phyloP scores from a whole-genome alignment of 2,329 filamentous ascomycete genomes.

The Phyllosticta capitalensis region DNA sequence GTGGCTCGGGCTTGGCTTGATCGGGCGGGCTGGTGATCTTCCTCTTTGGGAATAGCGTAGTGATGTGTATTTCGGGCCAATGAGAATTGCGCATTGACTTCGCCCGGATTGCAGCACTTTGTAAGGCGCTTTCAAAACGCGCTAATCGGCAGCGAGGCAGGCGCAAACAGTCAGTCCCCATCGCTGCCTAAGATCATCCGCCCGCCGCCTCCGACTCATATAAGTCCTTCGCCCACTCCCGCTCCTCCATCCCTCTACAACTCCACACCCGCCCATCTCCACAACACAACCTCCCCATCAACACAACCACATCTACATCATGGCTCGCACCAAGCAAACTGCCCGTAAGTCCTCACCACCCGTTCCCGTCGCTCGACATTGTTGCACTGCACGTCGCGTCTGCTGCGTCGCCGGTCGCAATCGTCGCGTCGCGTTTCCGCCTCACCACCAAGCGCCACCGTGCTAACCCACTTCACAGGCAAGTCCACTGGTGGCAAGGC shows the following conservation, averaged over 20 bases:
- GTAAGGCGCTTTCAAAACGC: constrained; percentile 13
- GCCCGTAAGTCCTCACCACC: constrained; percentile 38
- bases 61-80: constrained; percentile 7
- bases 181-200: constrained; percentile 25
- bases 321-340: constrained; percentile 49
- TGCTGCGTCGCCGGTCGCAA: constrained; percentile 15
- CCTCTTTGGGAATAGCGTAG: constrained; percentile 9
- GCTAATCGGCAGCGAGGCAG: constrained; percentile 10
- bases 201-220: constrained; percentile 21
- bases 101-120: constrained; percentile 13
- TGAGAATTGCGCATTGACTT: neutral
- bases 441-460: constrained; percentile 9
- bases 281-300: constrained; percentile 18
- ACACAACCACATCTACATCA: constrained; percentile 20
- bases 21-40: neutral
- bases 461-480: constrained; percentile 40
- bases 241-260: constrained; percentile 26
- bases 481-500: constrained; percentile 69
- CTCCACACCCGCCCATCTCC: constrained; percentile 11
- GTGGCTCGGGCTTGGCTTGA: neutral
- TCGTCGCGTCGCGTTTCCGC: constrained; percentile 11
- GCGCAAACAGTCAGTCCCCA: constrained; percentile 5
- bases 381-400: constrained; percentile 15
- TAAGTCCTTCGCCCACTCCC: constrained; percentile 27
- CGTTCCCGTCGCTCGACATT: neutral